Evolutionary conservation across 306 rosid genomes (phyloP).

Genomic region (Senna tora): DNA sequence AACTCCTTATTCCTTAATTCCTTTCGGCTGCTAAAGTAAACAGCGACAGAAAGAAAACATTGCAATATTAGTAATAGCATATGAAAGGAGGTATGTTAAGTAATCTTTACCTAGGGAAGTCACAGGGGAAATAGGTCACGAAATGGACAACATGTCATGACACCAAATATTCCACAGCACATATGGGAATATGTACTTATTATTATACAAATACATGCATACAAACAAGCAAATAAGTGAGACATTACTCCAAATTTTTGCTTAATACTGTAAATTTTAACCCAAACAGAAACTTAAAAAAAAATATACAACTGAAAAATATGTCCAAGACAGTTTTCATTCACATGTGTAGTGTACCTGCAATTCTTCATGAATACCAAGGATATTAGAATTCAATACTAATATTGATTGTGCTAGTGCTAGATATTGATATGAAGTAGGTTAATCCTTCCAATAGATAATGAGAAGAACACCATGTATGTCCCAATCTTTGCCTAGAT

Average conservation of each 20-base stretch:
- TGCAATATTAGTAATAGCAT: neutral
- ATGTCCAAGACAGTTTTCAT: neutral
- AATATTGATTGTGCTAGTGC: neutral
- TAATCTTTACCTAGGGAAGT: neutral
- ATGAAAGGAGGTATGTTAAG: neutral
- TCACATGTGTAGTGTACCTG: too few relatives aligned
- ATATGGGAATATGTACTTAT: neutral
- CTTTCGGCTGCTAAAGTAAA: conserved; percentile 61
- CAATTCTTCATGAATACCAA: neutral
- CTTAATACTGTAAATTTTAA: neutral
- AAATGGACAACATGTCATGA: neutral
- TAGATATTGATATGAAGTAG: neutral
- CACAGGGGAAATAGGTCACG: neutral
- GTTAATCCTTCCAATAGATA: neutral
- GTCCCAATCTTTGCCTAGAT: neutral
- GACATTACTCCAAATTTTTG: neutral
- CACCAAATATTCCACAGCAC: neutral
- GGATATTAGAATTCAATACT: neutral
- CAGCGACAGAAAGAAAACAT: conserved; percentile 16
- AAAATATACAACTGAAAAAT: neutral
- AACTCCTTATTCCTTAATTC: conserved; percentile 52
- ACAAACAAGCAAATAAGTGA: neutral
- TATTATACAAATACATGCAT: neutral
- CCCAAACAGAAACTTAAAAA: neutral
- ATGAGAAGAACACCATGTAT: neutral